These are phyloP conservation scores for Yamadazyma sp. DNA, from an alignment of 805 yeast species.

Conservation along the genomic window DNA sequence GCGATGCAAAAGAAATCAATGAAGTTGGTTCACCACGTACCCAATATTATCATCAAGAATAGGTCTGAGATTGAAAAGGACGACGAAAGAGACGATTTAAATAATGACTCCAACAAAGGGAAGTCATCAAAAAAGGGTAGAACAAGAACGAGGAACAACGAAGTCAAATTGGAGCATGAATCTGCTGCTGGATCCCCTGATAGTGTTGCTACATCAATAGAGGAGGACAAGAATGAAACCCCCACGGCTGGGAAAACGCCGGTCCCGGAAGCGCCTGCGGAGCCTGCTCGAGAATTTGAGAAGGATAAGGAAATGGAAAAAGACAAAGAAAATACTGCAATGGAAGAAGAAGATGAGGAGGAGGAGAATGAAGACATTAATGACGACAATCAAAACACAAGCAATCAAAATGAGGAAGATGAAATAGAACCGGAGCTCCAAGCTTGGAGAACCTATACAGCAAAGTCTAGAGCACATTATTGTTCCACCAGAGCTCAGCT, in stretches of 20 bases:
- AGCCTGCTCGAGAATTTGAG: constrained; percentile 1
- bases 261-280: constrained; percentile 2
- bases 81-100: constrained; percentile 37
- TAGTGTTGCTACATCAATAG: constrained; percentile 14
- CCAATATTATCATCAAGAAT: constrained; percentile 78
- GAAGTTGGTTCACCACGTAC: constrained; percentile 77
- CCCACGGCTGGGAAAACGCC: constrained; percentile 10
- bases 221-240: constrained; percentile 11
- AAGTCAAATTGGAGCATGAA: constrained; percentile 30
- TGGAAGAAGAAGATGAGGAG: constrained; percentile 30
- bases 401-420: constrained; percentile 51
- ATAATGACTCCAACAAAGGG: constrained; percentile 32
- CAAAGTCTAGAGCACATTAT: constrained; percentile 74
- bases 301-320: neutral
- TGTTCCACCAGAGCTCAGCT: constrained; percentile 66
- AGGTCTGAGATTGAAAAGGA: constrained; percentile 71
- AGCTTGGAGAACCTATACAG: constrained; percentile 82
- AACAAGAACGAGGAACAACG: constrained; percentile 37
- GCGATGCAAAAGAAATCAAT: constrained; percentile 93
- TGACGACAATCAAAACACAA: constrained; percentile 41
- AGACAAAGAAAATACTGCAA: constrained; percentile 14
- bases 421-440: constrained; percentile 75
- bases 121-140: constrained; percentile 42
- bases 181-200: constrained; percentile 20
- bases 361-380: constrained; percentile 44